Base-by-base conservation (phyloP, 768 basidiomycete genomes). In the Pilatotrama ljubarskyi region DNA sequence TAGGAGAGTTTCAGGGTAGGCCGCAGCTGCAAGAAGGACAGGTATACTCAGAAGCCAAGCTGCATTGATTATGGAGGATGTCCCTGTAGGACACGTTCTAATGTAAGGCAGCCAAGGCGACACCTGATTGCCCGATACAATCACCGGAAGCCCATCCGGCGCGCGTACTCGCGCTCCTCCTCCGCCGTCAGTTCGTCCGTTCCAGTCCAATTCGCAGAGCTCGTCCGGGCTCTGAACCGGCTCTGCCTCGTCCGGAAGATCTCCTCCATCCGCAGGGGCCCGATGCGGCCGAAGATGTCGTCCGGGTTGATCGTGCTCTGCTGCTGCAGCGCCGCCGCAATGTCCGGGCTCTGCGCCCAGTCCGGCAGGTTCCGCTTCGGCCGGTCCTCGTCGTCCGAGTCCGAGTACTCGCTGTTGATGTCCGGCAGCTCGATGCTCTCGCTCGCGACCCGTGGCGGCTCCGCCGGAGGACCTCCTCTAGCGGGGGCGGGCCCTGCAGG, bases 141-240 rank as follows among this genome's bases (percentile, higher is more conserved):
- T 71, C 71, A 67, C 66, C 77, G 82, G 74, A 84, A 98, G 7
- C 95, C 95, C 96, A 98, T 98, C 58, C 91, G 80, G 68, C 82
- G 82, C 5, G 88, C 93, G 71, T 98, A 98, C 63, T 93, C 91
- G 58, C 80, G 76, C 74, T 95, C 87, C 74, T 98, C 96, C 63
- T 89, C 86, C 22, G 78, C 73, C 15, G 93, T 95, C 66, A 98
- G 75, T 24, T 86, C 80, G 75, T 98, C 96, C n/a, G 88, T 75
- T n/a, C 93, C 93, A 6, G 86, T 82, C 96, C 96, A 98, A 71
- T 97, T 97, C 35, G 96, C 96, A 11, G 93, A 95, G 68, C 93
- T 95, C 9, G 93, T 92, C 47, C 96, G 81, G 7, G 91, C 88
- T 58, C 95, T 80, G 79, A 97, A 97, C 50, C 88, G 82, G 64